These are phyloP conservation scores for Ballota nigra DNA, from an alignment of 257 asterid genomes.

Conservation along the genomic window DNA sequence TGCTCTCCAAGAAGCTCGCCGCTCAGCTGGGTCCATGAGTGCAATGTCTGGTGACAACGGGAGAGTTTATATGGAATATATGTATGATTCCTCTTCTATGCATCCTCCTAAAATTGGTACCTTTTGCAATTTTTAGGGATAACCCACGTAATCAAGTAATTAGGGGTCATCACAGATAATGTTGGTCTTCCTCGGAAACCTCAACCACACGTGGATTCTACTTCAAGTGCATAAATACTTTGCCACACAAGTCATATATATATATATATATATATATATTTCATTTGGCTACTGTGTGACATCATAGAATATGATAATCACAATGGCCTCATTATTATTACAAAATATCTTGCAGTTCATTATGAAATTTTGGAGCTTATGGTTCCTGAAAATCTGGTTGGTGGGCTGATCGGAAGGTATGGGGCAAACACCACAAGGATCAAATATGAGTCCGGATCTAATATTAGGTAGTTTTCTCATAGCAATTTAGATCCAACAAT, in stretches of 20 bases:
- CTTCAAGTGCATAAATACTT: constrained; percentile 57
- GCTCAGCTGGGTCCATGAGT: constrained; percentile 73
- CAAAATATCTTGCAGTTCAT: constrained; percentile 74
- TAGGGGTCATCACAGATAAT: constrained; percentile 65
- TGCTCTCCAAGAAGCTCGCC: constrained; percentile 88
- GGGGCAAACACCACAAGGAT: constrained; percentile 96
- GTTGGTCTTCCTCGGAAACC: constrained; percentile 50
- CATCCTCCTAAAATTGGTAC: not conserved
- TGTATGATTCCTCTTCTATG: constrained; percentile 35
- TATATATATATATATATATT: too few species aligned
- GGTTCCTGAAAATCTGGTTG: constrained; percentile 92
- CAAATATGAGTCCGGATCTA: constrained; percentile 88
- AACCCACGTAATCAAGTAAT: constrained; percentile 91
- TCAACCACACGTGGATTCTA: constrained; percentile 62
- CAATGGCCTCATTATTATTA: constrained; percentile 43
- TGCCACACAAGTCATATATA: constrained; percentile 13
- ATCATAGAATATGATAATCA: constrained; percentile 27
- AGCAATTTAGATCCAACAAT: not conserved
- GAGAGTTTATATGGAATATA: constrained; percentile 86
- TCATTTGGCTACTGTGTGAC: constrained; percentile 31
- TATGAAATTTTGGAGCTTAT: constrained; percentile 65
- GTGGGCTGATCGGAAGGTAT: constrained; percentile 95
- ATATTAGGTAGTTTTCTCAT: constrained; percentile 53
- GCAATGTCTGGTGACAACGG: constrained; percentile 93
- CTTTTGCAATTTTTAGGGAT: constrained; percentile 51